phyloP scores from a whole-genome alignment of 1,284 basidiomycete species.

The Ceratobasidium sp. region DNA sequence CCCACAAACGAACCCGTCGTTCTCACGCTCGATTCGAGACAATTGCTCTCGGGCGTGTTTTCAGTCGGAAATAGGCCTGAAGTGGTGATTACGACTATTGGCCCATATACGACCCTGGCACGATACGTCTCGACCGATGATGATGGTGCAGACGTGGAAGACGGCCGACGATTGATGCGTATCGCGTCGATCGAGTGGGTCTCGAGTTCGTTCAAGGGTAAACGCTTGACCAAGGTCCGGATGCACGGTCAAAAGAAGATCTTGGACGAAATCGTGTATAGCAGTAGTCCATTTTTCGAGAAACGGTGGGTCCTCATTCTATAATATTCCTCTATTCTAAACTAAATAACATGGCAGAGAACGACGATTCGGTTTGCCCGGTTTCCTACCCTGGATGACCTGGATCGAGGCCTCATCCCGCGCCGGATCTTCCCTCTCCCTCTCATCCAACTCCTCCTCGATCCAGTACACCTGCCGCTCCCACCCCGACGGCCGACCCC shows the following conservation, averaged over 20 bases:
- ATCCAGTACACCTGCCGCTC: slow-evolving; percentile 32
- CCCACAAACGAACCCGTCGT: slow-evolving; percentile 8
- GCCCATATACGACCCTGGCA: slow-evolving; percentile 25
- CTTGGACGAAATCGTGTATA: slow-evolving; percentile 33
- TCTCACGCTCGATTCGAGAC: slow-evolving; percentile 6
- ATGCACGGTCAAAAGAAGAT: slow-evolving; percentile 34
- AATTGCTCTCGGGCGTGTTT: slow-evolving; percentile 28
- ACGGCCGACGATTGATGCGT: slow-evolving; percentile 10
- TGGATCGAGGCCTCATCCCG: slow-evolving; percentile 15
- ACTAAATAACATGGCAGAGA: background rate
- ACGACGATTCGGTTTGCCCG: slow-evolving; percentile 31
- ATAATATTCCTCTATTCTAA: background rate
- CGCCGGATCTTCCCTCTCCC: slow-evolving; percentile 19
- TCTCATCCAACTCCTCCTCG: slow-evolving; percentile 6
- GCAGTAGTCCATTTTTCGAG: slow-evolving; percentile 31
- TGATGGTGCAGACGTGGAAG: background rate
- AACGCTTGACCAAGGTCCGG: slow-evolving; percentile 14
- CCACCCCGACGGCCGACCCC: slow-evolving; percentile 23
- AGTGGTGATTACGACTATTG: slow-evolving; percentile 27
- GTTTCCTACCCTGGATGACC: slow-evolving; percentile 33
- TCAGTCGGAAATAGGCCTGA: slow-evolving; percentile 24
- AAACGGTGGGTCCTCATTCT: slow-evolving; percentile 3
- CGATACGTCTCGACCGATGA: slow-evolving; percentile 26
- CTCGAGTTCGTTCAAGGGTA: slow-evolving; percentile 32
- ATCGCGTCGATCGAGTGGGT: slow-evolving; percentile 32